Evolutionary conservation across 1,284 basidiomycete genomes (phyloP).

Genomic region (Malassezia dermatis): DNA sequence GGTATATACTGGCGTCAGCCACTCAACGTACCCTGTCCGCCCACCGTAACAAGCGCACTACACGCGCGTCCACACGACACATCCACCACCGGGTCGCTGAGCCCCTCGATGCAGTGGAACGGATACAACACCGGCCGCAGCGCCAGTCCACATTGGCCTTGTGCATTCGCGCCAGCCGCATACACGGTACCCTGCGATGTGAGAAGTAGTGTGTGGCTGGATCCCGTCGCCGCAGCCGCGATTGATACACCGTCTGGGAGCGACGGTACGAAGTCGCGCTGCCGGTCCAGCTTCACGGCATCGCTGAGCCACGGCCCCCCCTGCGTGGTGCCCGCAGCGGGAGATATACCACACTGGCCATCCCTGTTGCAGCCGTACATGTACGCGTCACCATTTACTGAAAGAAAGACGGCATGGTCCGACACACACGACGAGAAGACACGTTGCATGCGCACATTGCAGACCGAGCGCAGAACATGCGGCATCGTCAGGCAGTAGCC

Average conservation of each 20-base stretch:
- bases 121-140: constrained; percentile 43
- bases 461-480: constrained; percentile 73
- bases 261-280: constrained; percentile 38
- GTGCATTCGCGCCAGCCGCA: constrained; percentile 68
- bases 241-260: constrained; percentile 59
- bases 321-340: constrained; percentile 32
- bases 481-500: constrained; percentile 71
- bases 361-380: constrained; percentile 67
- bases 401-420: constrained; percentile 29
- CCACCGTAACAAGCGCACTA: constrained; percentile 62
- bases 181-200: constrained; percentile 71
- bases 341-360: constrained; percentile 50
- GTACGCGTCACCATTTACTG: constrained; percentile 64
- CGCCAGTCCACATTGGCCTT: constrained; percentile 56
- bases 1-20: constrained; percentile 57
- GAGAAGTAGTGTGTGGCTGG: constrained; percentile 70
- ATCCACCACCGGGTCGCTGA: constrained; percentile 57
- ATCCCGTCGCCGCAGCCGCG: constrained; percentile 68
- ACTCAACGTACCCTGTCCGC: constrained; percentile 55
- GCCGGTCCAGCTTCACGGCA: constrained; percentile 52
- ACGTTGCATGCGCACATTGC: constrained; percentile 55
- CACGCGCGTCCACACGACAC: constrained; percentile 73
- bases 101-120: constrained; percentile 48
- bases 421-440: constrained; percentile 31
- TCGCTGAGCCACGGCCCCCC: constrained; percentile 55